Evolutionary conservation across 768 basidiomycete genomes (phyloP).

Genomic region (Serendipita indica): DNA sequence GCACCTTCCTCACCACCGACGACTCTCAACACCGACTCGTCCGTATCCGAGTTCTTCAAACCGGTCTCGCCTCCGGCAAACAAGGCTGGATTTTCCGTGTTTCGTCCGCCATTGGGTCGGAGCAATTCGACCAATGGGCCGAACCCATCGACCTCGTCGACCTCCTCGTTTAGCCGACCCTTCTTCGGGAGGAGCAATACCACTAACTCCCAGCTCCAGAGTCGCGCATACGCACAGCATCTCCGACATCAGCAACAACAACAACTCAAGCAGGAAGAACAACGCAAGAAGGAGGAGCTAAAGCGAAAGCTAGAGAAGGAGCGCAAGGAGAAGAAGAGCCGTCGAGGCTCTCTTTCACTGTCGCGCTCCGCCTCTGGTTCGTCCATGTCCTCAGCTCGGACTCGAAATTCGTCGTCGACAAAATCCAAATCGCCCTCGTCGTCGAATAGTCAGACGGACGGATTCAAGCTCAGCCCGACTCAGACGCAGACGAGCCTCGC

Average conservation of each 20-base stretch:
- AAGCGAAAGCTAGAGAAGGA: neutral
- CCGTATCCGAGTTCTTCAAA: slow-evolving; percentile 2
- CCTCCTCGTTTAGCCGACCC: neutral
- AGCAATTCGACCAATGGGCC: neutral
- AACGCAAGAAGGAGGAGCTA: neutral
- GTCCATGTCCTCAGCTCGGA: neutral
- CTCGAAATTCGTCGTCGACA: neutral
- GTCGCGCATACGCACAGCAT: neutral
- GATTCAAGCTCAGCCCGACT: slow-evolving; percentile 7
- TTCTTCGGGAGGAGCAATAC: slow-evolving; percentile 3
- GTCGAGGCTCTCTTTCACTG: neutral
- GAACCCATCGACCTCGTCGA: neutral
- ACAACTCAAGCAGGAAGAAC: neutral
- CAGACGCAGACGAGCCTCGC: neutral
- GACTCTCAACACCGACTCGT: neutral
- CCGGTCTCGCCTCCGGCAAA: neutral
- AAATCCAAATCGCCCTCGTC: slow-evolving; percentile 4
- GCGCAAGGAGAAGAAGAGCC: neutral
- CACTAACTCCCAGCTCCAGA: slow-evolving; percentile 3
- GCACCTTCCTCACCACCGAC: neutral
- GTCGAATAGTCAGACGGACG: neutral
- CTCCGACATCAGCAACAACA: slow-evolving; percentile 3
- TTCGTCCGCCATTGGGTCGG: neutral
- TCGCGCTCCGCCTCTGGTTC: neutral
- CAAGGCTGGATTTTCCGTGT: neutral